A percentile compares a stretch with the other conserved stretches of the same genome.
phyloP scores from a whole-genome alignment of 768 basidiomycete genomes.

The Terana coerulea region DNA sequence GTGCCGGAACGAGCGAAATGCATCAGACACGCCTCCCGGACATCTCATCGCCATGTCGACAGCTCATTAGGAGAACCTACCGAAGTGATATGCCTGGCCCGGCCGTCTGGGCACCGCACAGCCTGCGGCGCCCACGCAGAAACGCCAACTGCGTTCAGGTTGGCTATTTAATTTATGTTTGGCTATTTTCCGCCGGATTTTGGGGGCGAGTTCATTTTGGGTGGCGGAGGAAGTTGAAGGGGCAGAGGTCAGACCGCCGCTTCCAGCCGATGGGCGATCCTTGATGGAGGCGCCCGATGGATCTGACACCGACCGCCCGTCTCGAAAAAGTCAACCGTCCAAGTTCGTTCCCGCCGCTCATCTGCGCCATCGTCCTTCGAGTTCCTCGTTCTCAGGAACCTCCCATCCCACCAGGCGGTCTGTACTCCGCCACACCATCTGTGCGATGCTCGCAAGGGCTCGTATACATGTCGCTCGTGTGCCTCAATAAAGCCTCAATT shows the following conservation, averaged over 20 bases:
- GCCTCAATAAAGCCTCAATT: too few relatives aligned
- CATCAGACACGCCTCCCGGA: background rate
- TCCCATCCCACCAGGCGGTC: too few relatives aligned
- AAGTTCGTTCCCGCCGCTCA: conserved; percentile 1
- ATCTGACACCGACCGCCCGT: background rate
- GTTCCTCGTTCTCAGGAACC: too few relatives aligned
- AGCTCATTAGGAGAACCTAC: background rate
- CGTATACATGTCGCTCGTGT: too few relatives aligned
- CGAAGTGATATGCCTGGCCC: background rate
- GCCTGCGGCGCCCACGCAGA: too few relatives aligned
- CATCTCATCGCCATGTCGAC: conserved; percentile 11
- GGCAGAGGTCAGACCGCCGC: background rate
- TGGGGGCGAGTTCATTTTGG: background rate
- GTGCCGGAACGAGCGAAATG: background rate
- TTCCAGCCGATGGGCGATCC: background rate
- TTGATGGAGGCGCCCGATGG: background rate
- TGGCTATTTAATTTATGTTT: background rate
- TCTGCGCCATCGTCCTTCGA: too few relatives aligned
- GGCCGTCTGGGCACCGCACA: too few relatives aligned
- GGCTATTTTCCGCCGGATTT: background rate
- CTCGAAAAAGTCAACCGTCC: conserved; percentile 1
- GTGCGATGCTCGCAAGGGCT: too few relatives aligned
- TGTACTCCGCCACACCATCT: too few relatives aligned
- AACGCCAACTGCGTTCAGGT: too few relatives aligned
- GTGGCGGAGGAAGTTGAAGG: background rate